Conservation (phyloP, 2,329 filamentous ascomycete species). For the Colletotrichum noveboracense region DNA sequence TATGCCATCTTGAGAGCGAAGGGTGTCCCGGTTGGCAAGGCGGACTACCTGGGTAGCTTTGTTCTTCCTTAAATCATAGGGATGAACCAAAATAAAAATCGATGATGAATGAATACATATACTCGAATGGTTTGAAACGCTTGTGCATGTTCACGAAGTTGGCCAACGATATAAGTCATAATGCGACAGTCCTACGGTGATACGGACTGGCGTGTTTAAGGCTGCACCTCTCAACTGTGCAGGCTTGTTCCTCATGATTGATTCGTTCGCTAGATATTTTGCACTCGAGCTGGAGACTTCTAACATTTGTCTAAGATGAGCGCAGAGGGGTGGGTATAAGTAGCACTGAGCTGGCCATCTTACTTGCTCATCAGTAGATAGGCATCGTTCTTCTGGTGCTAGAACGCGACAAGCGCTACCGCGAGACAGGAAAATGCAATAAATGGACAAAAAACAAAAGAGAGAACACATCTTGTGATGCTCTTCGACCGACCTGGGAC, state of each 20-base stretch:
- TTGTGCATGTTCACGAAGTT: background rate
- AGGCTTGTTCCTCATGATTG: background rate
- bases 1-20: conserved; percentile 62
- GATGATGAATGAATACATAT: background rate
- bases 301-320: fast-evolving
- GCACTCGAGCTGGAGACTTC: background rate
- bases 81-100: fast-evolving
- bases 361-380: fast-evolving
- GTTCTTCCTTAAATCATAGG: background rate
- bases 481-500: conserved; percentile 15
- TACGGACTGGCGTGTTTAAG: background rate
- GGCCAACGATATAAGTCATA: fast-evolving
- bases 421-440: background rate
- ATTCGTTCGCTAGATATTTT: background rate
- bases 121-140: background rate
- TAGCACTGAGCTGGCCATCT: background rate
- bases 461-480: too few relatives aligned
- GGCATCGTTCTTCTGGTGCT: background rate
- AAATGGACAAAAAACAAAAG: background rate
- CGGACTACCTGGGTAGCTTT: conserved; percentile 49
- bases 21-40: conserved; percentile 64
- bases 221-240: background rate
- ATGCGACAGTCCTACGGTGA: background rate
- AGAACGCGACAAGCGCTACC: background rate
- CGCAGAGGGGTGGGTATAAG: fast-evolving